Base-by-base conservation (phyloP, 1,139 yeast genomes). In the Candida neerlandica region DNA sequence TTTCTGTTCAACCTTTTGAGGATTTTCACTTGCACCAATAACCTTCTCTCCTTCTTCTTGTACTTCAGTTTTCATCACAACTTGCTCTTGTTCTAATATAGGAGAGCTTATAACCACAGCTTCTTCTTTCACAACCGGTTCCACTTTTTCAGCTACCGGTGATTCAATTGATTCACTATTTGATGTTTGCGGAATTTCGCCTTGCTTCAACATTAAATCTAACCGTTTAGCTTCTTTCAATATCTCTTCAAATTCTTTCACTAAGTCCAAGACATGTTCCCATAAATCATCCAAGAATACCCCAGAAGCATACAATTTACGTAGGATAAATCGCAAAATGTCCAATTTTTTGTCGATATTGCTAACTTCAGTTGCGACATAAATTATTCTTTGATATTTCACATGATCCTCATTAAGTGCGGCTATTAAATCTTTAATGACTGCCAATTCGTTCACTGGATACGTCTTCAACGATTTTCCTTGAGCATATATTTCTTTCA, bases 401-500 rank as follows among this genome's bases (percentile, higher is more conserved):
- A 46, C 42, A 4, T 57, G 52, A 38, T 51, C 57, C 10, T 55
- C 52, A 5, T 40, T 44, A 12, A 58, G 41, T 29, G 47, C 44
- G 1, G 57, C 54, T 18, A 52, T 49, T 35, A 67, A 47, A 2
- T 66, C 64, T n/a, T 60, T 55, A 19, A 75, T 47, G 14, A 57
- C 53, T 2, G 50, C 50, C 16, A 71, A 55, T 49, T 80, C 84
- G 47, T 71, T 71, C 1, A 55, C 54, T 4, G 86, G 82, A 33
- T 64, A 54, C 7, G 78, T 64, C 39, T 59, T 64, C 48, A 83
- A 59, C 2, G 56, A 41, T 7, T 65, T 45, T n/a, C 81, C 73
- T 4, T 69, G 66, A 6, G 66, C 59, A 10, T 62, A 53, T 2
- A 64, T 51, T 10, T 52, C 54, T 1, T 48, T 47, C 10, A 69